Evolutionary conservation across 768 basidiomycete species (phyloP), one percentile per base, ranked within the genome.

Genomic region (Tulasnella sp.): DNA sequence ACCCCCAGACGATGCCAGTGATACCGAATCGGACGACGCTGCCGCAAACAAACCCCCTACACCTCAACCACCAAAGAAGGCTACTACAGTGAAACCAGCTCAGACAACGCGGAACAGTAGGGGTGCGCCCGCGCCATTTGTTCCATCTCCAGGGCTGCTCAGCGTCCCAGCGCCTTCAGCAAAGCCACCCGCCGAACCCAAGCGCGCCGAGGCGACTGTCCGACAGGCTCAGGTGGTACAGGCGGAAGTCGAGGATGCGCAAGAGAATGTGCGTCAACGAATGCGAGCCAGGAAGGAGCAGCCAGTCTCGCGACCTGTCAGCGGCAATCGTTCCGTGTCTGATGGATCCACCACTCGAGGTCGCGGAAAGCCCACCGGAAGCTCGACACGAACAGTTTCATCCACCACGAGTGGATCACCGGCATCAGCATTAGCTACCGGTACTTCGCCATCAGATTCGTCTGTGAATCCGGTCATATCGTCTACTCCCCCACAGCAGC

Each of bases 201-300:
- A 52, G 5, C 75, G 71, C n/a, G 44, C 81, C 58, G 75, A 62
- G 48, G 74, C 79, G n/a, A 78, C 75, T 4, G 75, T 72, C 31
- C 40, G 72, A 44, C 73, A 79, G 24, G 80, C 80, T 18, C 76
- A 81, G 36, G 71, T 44, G 6, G 42, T 81, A 27, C 76, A 81
- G 36, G 48, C 74, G 31, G 77, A 79, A 21, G 71, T 81, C 21
- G 78, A 82, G 8, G 27, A 76, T 42, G 78, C 76, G 12, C 81
- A 81, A 76, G 80, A 81, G n/a, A 58, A 75, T 5, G 81, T 79
- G 34, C 76, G 81, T n/a, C 27, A 52, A 6, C 40, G 76, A 36
- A 40, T 71, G 31, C 36, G 72, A 40, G 72, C 44, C 31, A 48
- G 76, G n/a, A 39, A 42, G 24, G 77, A 68, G 31, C 46, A 56